phyloP scores from a whole-genome alignment of 2,329 filamentous ascomycete species.

The Falciphora oryzae region DNA sequence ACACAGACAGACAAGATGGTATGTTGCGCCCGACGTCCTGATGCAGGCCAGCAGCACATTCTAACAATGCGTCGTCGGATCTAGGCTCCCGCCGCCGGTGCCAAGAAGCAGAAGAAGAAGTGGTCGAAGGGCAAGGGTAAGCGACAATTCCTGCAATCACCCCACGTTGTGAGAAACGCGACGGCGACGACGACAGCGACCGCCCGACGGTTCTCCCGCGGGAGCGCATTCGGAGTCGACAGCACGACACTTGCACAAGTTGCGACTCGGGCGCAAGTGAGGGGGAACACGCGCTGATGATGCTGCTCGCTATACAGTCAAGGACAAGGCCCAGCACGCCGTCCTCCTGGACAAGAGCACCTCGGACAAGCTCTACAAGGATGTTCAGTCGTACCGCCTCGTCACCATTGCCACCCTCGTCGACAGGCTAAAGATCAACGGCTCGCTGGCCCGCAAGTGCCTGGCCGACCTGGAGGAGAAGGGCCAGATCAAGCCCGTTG shows the following conservation, averaged over 20 bases:
- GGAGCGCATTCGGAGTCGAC: neutral
- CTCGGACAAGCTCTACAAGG: slow-evolving; percentile 98
- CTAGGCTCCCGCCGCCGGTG: slow-evolving; percentile 35
- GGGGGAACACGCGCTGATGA: neutral
- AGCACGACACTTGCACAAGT: neutral
- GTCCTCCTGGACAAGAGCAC: slow-evolving; percentile 98
- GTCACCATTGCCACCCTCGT: slow-evolving; percentile 98
- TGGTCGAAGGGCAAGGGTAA: slow-evolving; percentile 67
- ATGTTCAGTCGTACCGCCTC: slow-evolving; percentile 99
- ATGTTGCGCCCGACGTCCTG: neutral
- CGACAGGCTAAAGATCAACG: slow-evolving; percentile 99
- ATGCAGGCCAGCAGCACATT: neutral
- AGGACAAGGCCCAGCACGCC: slow-evolving; percentile 99
- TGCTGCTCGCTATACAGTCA: slow-evolving; percentile 51
- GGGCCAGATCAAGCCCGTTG: slow-evolving; percentile 97
- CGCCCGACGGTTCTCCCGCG: neutral
- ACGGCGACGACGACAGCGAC: neutral
- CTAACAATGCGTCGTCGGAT: neutral
- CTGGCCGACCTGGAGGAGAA: slow-evolving; percentile 93
- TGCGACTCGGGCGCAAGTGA: neutral
- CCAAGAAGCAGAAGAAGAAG: slow-evolving; percentile 81
- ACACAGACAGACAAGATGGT: slow-evolving; percentile 37
- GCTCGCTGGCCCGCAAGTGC: slow-evolving; percentile 86
- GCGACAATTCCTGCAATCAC: slow-evolving; percentile 24
- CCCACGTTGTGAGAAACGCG: slow-evolving; percentile 9